Conservation (phyloP, 139 green algal species). For the Chara braunii region DNA sequence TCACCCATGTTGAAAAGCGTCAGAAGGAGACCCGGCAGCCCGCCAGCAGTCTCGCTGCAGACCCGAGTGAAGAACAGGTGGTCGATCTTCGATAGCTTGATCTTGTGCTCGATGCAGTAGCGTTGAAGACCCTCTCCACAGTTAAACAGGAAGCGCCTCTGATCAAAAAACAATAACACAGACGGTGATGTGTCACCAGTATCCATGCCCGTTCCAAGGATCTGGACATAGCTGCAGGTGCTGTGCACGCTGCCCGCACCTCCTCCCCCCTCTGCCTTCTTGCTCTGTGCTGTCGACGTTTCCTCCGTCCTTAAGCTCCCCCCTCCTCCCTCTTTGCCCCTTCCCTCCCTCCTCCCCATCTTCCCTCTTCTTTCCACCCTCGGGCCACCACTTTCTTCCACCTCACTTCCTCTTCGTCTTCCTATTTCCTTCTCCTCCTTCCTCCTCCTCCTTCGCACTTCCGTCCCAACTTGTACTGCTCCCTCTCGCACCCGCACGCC, state of each 20-base stretch:
- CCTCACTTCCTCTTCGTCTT: no score
- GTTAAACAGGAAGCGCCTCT: constrained; percentile 86
- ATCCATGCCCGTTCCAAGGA: constrained; percentile 36
- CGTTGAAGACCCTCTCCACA: constrained; percentile 87
- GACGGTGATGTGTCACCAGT: constrained; percentile 59
- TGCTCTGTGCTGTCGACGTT: background rate
- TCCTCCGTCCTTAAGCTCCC: background rate
- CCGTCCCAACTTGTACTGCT: no score
- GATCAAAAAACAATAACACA: constrained; percentile 85
- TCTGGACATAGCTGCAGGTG: constrained; percentile 1
- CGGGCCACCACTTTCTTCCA: no score
- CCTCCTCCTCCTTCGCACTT: no score
- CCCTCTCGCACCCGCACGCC: no score
- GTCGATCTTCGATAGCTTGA: constrained; percentile 61
- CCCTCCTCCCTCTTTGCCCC: no score
- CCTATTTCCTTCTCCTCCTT: no score
- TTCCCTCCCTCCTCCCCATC: no score
- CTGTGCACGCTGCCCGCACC: background rate
- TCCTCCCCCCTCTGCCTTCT: background rate
- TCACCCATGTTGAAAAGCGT: background rate
- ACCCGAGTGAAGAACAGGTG: constrained; percentile 61
- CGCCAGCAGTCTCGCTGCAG: constrained; percentile 61
- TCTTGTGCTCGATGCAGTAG: constrained; percentile 70
- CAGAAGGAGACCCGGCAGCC: constrained; percentile 62
- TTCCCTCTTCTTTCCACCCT: no score